Base-by-base conservation (phyloP, 768 basidiomycete genomes). In the Fomitopsis pulvina region DNA sequence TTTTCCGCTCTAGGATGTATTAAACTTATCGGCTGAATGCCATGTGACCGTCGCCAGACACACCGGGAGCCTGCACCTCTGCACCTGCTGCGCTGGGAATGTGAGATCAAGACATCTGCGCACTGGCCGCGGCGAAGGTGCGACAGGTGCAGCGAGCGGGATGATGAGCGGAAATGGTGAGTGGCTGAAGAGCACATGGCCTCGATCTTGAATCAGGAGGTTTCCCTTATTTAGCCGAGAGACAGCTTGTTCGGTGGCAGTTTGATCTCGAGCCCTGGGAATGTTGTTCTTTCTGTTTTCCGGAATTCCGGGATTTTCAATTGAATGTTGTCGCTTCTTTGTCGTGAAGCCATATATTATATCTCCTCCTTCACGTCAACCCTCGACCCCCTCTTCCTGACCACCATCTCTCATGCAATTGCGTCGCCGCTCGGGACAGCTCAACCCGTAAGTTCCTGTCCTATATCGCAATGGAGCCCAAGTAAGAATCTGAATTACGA, bases 291-390 rank as follows among this genome's bases (percentile, higher is more conserved):
- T 57, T 60, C 25, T 62, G 60, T 64, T 64, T 64, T 64, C 57
- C 55, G 59, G 57, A 60, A 58, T 58, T 62, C 61, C 57, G 55
- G 48, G 42, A 56, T 45, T 59, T 54, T 56, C 55, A 54, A 64
- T 64, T 62, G 54, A 62, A 64, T 64, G 60, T 64, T 61, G 59
- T 57, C 57, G 58, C 62, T 59, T 58, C 56, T 57, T 51, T 55
- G 52, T 53, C 34, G 34, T 56, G 50, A 41, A 41, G 47, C 52
- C 58, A 40, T 56, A 56, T 58, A 58, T 62, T 60, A 62, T 64
- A 61, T 59, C 55, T 46, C 56, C 37, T 46, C 45, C 26, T 52
- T 51, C 57, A 57, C 53, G 57, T 54, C 57, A 62, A 59, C 50
- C 46, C 52, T 53, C 48, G 40, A 45, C 37, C 26, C 46, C 14